Evolutionary conservation across 257 asterid species (phyloP).

Genomic region (Capsicum rhomboideum): DNA sequence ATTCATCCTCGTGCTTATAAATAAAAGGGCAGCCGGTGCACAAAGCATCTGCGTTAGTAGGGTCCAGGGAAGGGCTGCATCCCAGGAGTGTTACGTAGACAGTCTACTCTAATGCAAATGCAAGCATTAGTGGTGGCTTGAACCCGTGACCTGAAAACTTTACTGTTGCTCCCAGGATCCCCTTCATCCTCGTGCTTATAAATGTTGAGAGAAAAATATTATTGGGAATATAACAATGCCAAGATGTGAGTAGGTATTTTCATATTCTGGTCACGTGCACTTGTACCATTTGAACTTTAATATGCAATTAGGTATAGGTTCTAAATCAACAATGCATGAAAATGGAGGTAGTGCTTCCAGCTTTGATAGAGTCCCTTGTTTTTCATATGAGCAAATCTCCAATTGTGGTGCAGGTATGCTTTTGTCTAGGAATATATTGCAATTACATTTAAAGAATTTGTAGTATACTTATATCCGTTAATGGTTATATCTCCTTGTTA

Average conservation of each 20-base stretch:
- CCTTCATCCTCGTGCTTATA: not conserved
- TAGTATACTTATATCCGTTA: not conserved
- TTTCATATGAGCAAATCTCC: not conserved
- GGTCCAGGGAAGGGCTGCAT: too few relatives aligned
- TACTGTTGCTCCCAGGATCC: too few relatives aligned
- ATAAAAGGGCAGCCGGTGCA: too few relatives aligned
- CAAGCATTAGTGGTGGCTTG: too few relatives aligned
- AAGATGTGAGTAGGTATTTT: not conserved
- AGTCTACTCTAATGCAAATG: too few relatives aligned
- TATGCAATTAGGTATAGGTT: not conserved
- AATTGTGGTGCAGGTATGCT: not conserved
- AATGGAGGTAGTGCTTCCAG: not conserved
- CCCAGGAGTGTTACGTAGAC: too few relatives aligned
- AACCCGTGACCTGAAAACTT: too few relatives aligned
- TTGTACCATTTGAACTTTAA: not conserved
- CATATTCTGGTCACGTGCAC: not conserved
- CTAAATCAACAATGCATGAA: not conserved
- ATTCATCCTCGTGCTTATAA: not conserved
- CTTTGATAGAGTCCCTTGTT: not conserved
- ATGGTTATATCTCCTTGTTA: not conserved
- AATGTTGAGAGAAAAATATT: not conserved
- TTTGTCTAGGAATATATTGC: not conserved
- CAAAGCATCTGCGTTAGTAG: too few relatives aligned
- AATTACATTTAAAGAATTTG: not conserved
- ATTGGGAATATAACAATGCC: not conserved